Evolutionary conservation across 305 asterid genomes (phyloP).

Genomic region (Fraxinus velutina): DNA sequence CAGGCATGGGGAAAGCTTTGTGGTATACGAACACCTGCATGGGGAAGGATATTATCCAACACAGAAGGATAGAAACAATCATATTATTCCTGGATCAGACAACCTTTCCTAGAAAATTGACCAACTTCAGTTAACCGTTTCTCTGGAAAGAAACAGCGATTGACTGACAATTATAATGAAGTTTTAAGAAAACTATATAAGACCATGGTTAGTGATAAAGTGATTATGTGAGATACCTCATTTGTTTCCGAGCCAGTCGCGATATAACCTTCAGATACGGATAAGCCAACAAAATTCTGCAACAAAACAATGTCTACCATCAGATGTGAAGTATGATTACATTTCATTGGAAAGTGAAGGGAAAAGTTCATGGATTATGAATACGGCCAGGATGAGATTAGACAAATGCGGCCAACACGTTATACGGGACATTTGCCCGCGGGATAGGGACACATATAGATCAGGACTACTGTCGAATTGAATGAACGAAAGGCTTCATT

Average conservation of each 20-base stretch:
- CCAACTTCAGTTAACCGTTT: background rate
- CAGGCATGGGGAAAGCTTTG: slow-evolving; percentile 89
- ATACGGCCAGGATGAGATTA: background rate
- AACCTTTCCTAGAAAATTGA: background rate
- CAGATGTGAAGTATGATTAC: slow-evolving; percentile 18
- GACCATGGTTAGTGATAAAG: background rate
- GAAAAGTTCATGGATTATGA: background rate
- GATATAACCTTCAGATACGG: slow-evolving; percentile 84
- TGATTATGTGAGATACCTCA: slow-evolving; percentile 54
- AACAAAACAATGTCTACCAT: slow-evolving; percentile 27
- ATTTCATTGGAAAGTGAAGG: background rate
- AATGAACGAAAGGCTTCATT: background rate
- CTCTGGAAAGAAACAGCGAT: background rate
- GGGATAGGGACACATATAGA: background rate
- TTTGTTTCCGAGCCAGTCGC: slow-evolving; percentile 98
- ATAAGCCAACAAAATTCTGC: slow-evolving; percentile 95
- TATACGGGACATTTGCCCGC: background rate
- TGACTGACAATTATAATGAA: background rate
- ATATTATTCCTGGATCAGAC: background rate
- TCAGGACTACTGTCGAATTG: background rate
- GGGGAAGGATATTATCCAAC: background rate
- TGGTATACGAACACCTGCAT: slow-evolving; percentile 76
- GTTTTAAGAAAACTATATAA: background rate
- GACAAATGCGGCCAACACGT: background rate
- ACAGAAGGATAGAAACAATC: background rate